phyloP scores from a whole-genome alignment of 371 early-diverging fungal genomes.

The Synchytrium microbalum region DNA sequence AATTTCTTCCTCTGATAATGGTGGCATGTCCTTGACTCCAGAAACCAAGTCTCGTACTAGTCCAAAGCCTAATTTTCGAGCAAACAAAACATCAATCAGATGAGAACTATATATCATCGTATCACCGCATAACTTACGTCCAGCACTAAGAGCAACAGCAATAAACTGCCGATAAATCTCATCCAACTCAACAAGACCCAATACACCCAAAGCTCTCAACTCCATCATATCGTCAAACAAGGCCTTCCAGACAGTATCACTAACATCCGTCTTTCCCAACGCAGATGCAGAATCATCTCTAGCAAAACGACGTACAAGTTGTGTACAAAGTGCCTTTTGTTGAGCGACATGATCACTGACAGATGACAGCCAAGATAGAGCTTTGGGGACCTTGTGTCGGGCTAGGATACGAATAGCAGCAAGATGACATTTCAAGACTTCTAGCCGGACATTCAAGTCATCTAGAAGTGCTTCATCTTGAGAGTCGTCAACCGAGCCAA shows the following conservation, averaged over 20 bases:
- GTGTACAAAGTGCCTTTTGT: constrained; percentile 34
- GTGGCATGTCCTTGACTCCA: constrained; percentile 17
- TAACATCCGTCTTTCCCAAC: constrained; percentile 43
- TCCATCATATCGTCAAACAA: constrained; percentile 56
- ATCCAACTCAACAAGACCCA: constrained; percentile 42
- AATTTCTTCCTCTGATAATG: constrained; percentile 44
- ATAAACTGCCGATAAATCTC: constrained; percentile 62
- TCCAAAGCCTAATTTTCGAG: background rate
- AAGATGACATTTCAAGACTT: constrained; percentile 55
- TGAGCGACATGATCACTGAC: constrained; percentile 37
- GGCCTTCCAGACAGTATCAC: constrained; percentile 62
- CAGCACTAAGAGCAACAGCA: constrained; percentile 56
- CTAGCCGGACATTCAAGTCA: constrained; percentile 51
- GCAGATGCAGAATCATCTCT: constrained; percentile 56
- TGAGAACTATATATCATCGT: no score
- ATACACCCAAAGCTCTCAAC: constrained; percentile 46
- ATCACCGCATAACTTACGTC: constrained; percentile 57
- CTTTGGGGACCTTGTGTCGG: constrained; percentile 51
- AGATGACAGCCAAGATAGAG: constrained; percentile 53
- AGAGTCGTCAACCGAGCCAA: background rate
- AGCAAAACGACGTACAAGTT: constrained; percentile 56
- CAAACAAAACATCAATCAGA: constrained; percentile 9
- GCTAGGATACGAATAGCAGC: constrained; percentile 55
- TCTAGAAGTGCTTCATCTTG: background rate
- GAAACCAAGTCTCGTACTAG: constrained; percentile 35